Conservation (phyloP, 768 basidiomycete genomes). For the Amanita inopinata region DNA sequence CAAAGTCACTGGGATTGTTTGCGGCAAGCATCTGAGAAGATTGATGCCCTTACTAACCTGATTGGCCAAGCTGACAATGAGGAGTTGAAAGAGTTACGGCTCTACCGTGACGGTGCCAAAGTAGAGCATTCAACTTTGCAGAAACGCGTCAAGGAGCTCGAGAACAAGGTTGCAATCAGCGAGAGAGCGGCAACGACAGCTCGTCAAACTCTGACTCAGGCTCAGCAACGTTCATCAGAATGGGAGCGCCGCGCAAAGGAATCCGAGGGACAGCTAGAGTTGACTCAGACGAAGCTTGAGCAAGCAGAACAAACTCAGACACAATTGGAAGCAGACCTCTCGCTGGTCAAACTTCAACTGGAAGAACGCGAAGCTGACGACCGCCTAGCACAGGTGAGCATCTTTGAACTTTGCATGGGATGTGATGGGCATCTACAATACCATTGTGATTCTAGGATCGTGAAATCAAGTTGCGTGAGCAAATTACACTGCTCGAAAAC, state of each 20-base stretch:
- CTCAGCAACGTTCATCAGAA: conserved; percentile 70
- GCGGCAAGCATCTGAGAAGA: conserved; percentile 59
- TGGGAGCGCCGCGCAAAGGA: conserved; percentile 77
- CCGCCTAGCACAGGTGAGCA: conserved; percentile 51
- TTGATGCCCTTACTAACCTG: conserved; percentile 53
- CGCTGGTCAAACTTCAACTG: conserved; percentile 57
- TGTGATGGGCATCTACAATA: background rate
- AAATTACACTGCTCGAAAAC: conserved; percentile 51
- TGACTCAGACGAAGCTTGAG: conserved; percentile 50
- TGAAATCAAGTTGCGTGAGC: conserved; percentile 58
- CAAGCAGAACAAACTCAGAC: conserved; percentile 53
- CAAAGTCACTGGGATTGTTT: conserved; percentile 76
- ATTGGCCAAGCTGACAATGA: conserved; percentile 59
- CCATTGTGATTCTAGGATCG: conserved; percentile 42
- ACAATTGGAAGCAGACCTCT: conserved; percentile 65
- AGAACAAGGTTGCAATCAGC: conserved; percentile 46
- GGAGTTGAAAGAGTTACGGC: conserved; percentile 63
- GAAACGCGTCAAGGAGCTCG: conserved; percentile 66
- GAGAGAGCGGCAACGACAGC: conserved; percentile 50
- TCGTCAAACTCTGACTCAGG: conserved; percentile 56
- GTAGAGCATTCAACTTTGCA: conserved; percentile 55
- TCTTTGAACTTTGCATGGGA: background rate
- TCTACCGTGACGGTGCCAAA: conserved; percentile 51
- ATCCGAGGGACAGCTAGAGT: conserved; percentile 53
- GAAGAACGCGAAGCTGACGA: conserved; percentile 70